phyloP scores from a whole-genome alignment of 768 basidiomycete genomes.

The Mycena amicta region DNA sequence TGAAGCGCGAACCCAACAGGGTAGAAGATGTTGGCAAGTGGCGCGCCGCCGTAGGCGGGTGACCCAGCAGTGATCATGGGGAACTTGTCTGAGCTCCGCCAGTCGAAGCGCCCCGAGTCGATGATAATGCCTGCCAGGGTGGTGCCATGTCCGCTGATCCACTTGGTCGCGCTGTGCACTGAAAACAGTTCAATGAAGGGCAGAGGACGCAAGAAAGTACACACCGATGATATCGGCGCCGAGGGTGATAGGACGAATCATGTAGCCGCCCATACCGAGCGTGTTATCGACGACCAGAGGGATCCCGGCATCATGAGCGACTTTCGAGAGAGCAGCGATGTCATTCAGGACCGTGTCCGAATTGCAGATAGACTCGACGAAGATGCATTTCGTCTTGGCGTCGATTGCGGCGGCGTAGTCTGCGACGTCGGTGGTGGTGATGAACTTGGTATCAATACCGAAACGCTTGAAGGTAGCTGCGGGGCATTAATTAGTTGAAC shows the following conservation, averaged over 20 bases:
- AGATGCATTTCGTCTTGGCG: constrained; percentile 60
- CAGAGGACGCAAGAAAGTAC: constrained; percentile 66
- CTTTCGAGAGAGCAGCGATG: constrained; percentile 59
- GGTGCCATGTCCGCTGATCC: constrained; percentile 63
- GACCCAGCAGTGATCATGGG: constrained; percentile 57
- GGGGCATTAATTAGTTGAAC: background rate
- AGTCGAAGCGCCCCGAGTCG: constrained; percentile 58
- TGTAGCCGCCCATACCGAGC: constrained; percentile 67
- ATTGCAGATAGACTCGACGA: constrained; percentile 64
- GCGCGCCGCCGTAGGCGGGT: constrained; percentile 57
- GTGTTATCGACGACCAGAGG: constrained; percentile 72
- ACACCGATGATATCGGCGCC: constrained; percentile 81
- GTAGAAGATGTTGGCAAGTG: constrained; percentile 51
- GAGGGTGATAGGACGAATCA: constrained; percentile 67
- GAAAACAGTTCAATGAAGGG: background rate
- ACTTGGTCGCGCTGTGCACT: constrained; percentile 66
- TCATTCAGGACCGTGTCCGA: constrained; percentile 59
- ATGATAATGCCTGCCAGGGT: constrained; percentile 62
- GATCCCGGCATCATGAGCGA: constrained; percentile 62
- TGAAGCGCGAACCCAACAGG: constrained; percentile 51
- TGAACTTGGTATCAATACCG: constrained; percentile 58
- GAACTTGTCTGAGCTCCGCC: constrained; percentile 50
- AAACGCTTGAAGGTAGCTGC: constrained; percentile 57
- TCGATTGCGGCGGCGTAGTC: constrained; percentile 58
- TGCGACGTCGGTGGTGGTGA: constrained; percentile 46